phyloP scores from a whole-genome alignment of 768 basidiomycete genomes.

The Lactarius akahatsu region DNA sequence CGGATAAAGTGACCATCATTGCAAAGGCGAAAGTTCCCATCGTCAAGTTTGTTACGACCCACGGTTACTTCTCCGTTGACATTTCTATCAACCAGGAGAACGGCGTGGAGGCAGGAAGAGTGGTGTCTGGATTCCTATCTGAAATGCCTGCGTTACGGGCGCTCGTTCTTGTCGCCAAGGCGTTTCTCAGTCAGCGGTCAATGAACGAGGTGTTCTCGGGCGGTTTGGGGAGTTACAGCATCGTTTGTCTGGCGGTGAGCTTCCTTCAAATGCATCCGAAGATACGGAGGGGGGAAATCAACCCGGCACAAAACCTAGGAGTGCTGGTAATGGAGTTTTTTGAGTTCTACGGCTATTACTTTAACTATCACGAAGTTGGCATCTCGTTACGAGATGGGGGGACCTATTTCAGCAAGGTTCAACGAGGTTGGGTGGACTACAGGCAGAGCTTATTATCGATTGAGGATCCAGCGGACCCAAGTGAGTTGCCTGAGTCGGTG shows the following conservation, averaged over 20 bases:
- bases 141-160: constrained; percentile 76
- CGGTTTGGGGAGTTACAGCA: constrained; percentile 90
- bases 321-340: constrained; percentile 97
- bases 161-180: constrained; percentile 86
- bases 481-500: constrained; percentile 48
- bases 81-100: constrained; percentile 91
- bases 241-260: constrained; percentile 89
- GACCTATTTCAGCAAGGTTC: constrained; percentile 79
- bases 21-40: constrained; percentile 95
- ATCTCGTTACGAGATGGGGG: constrained; percentile 88
- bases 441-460: constrained; percentile 68
- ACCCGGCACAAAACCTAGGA: constrained; percentile 84
- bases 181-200: constrained; percentile 81
- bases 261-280: constrained; percentile 99
- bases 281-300: constrained; percentile 82
- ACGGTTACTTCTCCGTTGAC: constrained; percentile 85
- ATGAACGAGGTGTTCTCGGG: constrained; percentile 99
- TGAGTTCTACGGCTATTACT: constrained; percentile 88
- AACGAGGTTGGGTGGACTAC: constrained; percentile 77
- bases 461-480: constrained; percentile 88
- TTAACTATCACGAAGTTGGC: constrained; percentile 89
- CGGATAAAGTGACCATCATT: constrained; percentile 81
- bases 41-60: constrained; percentile 86
- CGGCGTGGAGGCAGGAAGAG: constrained; percentile 73
- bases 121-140: constrained; percentile 77